A percentile compares a stretch with the other conserved stretches of the same genome.
phyloP scores from a whole-genome alignment of 2,329 filamentous ascomycete species.

The Cladophialophora immunda region DNA sequence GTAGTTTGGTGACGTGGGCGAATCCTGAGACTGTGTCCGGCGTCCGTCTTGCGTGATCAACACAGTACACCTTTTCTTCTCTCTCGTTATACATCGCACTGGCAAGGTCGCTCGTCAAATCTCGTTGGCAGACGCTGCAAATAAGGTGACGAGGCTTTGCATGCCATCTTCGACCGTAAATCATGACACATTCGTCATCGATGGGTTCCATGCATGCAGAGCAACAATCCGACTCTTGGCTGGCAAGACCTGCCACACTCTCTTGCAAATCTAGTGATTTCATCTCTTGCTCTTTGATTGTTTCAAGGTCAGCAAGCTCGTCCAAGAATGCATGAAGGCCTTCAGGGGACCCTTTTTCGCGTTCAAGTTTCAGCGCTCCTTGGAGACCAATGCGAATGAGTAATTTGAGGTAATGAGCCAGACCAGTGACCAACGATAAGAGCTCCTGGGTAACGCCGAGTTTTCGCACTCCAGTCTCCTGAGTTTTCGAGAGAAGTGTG shows the following conservation, averaged over 20 bases:
- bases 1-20: slow-evolving; percentile 80
- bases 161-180: slow-evolving; percentile 82
- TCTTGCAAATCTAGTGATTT: slow-evolving; percentile 69
- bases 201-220: slow-evolving; percentile 82
- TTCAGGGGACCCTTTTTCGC: slow-evolving; percentile 76
- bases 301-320: slow-evolving; percentile 83
- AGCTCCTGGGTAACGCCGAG: slow-evolving; percentile 96
- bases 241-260: slow-evolving; percentile 72
- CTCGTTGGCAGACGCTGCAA: slow-evolving; percentile 74
- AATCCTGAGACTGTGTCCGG: slow-evolving; percentile 70
- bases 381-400: slow-evolving; percentile 97
- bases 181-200: slow-evolving; percentile 88
- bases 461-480: slow-evolving; percentile 87
- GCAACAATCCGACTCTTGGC: slow-evolving; percentile 85
- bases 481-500: slow-evolving; percentile 89
- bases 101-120: slow-evolving; percentile 73
- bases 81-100: slow-evolving; percentile 75
- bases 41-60: slow-evolving; percentile 57
- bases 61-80: slow-evolving; percentile 76
- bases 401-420: slow-evolving; percentile 97
- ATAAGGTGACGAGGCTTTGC: slow-evolving; percentile 72
- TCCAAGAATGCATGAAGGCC: slow-evolving; percentile 84
- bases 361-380: slow-evolving; percentile 88
- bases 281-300: slow-evolving; percentile 74
- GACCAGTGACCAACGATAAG: slow-evolving; percentile 93